Evolutionary conservation across 257 asterid species (phyloP), one percentile per base, ranked within the genome.

Genomic region (Nicotiana knightiana): DNA sequence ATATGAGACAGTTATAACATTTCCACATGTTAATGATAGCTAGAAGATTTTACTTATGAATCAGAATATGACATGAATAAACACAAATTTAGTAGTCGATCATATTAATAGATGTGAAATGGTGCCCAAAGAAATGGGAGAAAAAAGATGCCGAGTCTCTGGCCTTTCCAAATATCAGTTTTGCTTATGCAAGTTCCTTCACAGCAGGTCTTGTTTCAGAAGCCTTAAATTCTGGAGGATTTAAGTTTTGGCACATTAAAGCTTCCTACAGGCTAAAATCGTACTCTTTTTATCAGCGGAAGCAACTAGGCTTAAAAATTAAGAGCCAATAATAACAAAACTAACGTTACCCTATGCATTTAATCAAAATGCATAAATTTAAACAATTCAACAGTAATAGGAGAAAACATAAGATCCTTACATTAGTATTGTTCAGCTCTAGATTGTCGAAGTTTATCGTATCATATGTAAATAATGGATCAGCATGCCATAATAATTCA

Each of bases 401-500:
- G 73, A 21, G 51, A 81, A 77, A 24, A 6, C 32, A 76, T 66
- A 13, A 73, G 61, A 15, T 57, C 82, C 97, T 93, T 84, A 93
- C 99, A 85, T 92, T 91, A 33, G 98, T 94, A 77, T 96, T 86
- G 88, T 86, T 90, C 67, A 92, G 84, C 82, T 94, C 99, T 54
- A 94, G 92, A 85, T 93, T 94, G 82, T 92, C 92, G 86, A 96
- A 94, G 75, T 94, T 97, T 92, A 92, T 93, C 2, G 82, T 21
- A 67, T 87, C 78, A 13, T 83, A 86, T 26, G 76, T 84, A 80
- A 94, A 94, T 90, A 96, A 83, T 0, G 97, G 97, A 30, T 97
- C 99, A 2, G 97, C 97, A 81, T 96, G 97, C 95, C 95, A 93
- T 4, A 97, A 6, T 61, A 82, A 61, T 93, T 84, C 59, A 92